A percentile compares a stretch with the other conserved stretches of the same genome.
phyloP scores from a whole-genome alignment of 768 basidiomycete genomes.

The Termitomyces sp. region DNA sequence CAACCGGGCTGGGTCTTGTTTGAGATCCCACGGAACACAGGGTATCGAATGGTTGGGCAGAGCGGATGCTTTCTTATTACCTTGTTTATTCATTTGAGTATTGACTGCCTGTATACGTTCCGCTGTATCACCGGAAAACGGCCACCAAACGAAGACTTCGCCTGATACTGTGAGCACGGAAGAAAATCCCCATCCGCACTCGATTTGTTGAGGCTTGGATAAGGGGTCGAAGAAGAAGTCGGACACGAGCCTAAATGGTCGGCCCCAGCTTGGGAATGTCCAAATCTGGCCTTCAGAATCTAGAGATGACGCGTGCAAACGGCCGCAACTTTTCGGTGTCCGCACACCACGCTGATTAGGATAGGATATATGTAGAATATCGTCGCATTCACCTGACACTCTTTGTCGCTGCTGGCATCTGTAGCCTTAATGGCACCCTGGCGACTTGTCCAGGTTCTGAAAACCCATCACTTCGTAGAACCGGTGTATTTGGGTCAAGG shows the following conservation, averaged over 20 bases:
- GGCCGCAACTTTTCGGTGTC: conserved; percentile 56
- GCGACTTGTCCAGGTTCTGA: conserved; percentile 48
- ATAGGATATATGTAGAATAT: not conserved
- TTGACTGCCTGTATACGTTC: conserved; percentile 32
- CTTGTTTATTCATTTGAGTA: conserved; percentile 39
- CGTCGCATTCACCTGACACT: conserved; percentile 51
- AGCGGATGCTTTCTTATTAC: conserved; percentile 29
- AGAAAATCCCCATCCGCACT: conserved; percentile 82
- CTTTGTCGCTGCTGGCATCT: conserved; percentile 53
- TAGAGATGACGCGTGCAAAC: conserved; percentile 64
- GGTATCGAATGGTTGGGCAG: conserved; percentile 41
- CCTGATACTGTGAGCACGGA: conserved; percentile 68
- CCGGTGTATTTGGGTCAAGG: conserved; percentile 41
- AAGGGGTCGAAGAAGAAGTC: conserved; percentile 41
- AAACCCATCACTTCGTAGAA: conserved; percentile 49
- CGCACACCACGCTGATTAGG: conserved; percentile 3
- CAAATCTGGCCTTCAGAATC: conserved; percentile 59
- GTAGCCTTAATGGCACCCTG: conserved; percentile 48
- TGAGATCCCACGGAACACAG: conserved; percentile 57
- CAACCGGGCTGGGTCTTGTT: conserved; percentile 48
- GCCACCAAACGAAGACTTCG: conserved; percentile 75
- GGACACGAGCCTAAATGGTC: conserved; percentile 61
- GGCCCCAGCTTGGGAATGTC: conserved; percentile 76
- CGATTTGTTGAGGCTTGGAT: conserved; percentile 50
- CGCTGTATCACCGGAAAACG: conserved; percentile 40